A percentile compares a stretch with the other conserved stretches of the same genome.
Evolutionary conservation across 2,329 filamentous ascomycete genomes (phyloP).

Genomic region (Didymella pinodella): DNA sequence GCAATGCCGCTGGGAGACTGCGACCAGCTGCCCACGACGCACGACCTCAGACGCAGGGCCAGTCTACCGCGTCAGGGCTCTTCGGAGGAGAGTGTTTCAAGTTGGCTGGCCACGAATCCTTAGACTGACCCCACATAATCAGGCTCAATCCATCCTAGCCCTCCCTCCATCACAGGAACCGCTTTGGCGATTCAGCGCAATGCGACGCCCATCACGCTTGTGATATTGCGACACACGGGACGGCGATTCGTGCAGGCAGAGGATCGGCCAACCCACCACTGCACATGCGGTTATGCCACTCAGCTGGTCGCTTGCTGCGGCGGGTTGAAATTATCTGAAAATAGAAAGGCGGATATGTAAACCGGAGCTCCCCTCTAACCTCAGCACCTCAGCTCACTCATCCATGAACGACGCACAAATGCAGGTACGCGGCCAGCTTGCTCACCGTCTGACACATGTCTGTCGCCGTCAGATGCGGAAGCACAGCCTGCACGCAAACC

Average conservation of each 20-base stretch:
- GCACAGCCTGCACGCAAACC: conserved; percentile 17
- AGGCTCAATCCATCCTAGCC: conserved; percentile 20
- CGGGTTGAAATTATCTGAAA: not conserved
- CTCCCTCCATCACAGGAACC: conserved; percentile 26
- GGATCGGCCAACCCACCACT: conserved; percentile 11
- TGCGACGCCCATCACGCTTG: conserved; percentile 8
- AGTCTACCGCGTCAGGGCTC: conserved; percentile 15
- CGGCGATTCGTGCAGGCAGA: conserved; percentile 3
- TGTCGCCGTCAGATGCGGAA: conserved; percentile 11
- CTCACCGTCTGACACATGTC: conserved; percentile 21
- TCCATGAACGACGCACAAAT: conserved; percentile 5
- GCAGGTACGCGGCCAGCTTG: conserved; percentile 32
- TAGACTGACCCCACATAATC: conserved; percentile 20
- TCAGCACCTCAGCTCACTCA: conserved; percentile 6
- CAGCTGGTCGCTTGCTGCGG: conserved; percentile 1
- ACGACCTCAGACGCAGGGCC: conserved; percentile 23
- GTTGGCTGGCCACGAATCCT: conserved; percentile 26
- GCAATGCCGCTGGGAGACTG: not conserved
- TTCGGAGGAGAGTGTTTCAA: conserved; percentile 13
- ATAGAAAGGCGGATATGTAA: conserved; percentile 4
- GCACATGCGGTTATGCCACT: not conserved
- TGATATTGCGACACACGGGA: conserved; percentile 13
- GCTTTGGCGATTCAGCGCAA: conserved; percentile 11
- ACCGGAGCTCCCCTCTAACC: not conserved
- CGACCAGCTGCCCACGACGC: conserved; percentile 3